Base-by-base conservation (phyloP, 768 basidiomycete species). In the Butyriboletus loyo region DNA sequence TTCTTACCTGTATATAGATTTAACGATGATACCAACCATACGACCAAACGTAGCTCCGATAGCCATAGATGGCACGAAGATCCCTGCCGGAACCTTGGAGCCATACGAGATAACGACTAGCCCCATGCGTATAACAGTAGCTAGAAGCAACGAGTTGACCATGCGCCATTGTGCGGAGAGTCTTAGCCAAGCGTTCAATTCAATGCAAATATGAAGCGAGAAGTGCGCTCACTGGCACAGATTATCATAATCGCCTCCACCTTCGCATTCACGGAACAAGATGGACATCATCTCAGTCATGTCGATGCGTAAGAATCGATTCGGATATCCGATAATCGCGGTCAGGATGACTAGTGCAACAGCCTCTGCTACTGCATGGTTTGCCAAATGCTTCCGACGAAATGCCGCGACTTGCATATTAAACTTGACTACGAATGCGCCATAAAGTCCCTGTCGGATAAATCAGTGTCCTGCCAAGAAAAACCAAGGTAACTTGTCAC, bases 1-100 rank as follows among this genome's bases (percentile, higher is more conserved):
- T 62, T 79, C 61, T 56, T 88, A 58, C 95, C 77, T 79, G 68
- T 96, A 86, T 71, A 97, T 77, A 0, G 94, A 94, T 71, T 97
- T 96, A 30, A 98, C 94, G 57, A 97, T 78, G 54, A 98, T 98
- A 1, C 97, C 97, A 17, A 99, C 75, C 93, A 98, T 97, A 35
- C 97, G 79, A 2, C 97, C 97, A 64, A 98, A 98, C 0, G 92
- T 89, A 4, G 97, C 97, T 35, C 97, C 97, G 50, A 98, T 86
- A 1, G 96, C 97, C 97, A 99, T 98, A 4, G 95, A 97, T 2
- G 97, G 97, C 0, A 99, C 92, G 60, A 99, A 99, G 59, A 99
- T 99, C 24, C 97, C 97, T 11, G 91, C 91, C 1, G 97, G 97
- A 0, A 99, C 97, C 68, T 93, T 98, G 64, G 86, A 90, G 0